These are phyloP conservation scores for Aspergillus biplanus DNA, from an alignment of 495 filamentous ascomycete genomes.

Conservation along the genomic window DNA sequence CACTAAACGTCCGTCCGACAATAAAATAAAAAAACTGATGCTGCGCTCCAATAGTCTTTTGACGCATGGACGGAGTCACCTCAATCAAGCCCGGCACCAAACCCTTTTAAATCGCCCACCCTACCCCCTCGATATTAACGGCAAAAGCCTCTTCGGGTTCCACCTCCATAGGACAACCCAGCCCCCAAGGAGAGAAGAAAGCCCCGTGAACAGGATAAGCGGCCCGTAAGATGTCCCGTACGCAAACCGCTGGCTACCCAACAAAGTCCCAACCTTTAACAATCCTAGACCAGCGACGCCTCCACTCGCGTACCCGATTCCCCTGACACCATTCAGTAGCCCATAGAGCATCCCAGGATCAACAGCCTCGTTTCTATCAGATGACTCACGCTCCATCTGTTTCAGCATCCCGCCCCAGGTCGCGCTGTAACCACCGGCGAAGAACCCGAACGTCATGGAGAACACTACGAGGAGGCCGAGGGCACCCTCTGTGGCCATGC, in stretches of 20 bases:
- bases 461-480: slow-evolving; percentile 66
- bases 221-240: slow-evolving; percentile 46
- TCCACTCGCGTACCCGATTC: slow-evolving; percentile 66
- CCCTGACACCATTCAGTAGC: slow-evolving; percentile 63
- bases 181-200: slow-evolving; percentile 41
- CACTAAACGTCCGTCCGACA: too few species aligned
- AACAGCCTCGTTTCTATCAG: slow-evolving; percentile 33
- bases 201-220: slow-evolving; percentile 52
- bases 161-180: slow-evolving; percentile 44
- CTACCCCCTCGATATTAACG: not conserved
- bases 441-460: slow-evolving; percentile 69
- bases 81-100: too few species aligned
- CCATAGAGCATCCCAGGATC: slow-evolving; percentile 67
- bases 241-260: slow-evolving; percentile 29
- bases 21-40: too few species aligned
- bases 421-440: slow-evolving; percentile 63
- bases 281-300: slow-evolving; percentile 64
- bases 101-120: too few species aligned
- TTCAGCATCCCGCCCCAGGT: slow-evolving; percentile 67
- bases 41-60: too few species aligned
- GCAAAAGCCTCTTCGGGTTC: slow-evolving; percentile 9
- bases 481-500: slow-evolving; percentile 48
- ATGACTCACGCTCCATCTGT: slow-evolving; percentile 51
- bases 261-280: slow-evolving; percentile 32
- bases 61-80: too few species aligned